Base-by-base conservation (phyloP, 2,329 filamentous ascomycete species). In the Talaromyces sp. region DNA sequence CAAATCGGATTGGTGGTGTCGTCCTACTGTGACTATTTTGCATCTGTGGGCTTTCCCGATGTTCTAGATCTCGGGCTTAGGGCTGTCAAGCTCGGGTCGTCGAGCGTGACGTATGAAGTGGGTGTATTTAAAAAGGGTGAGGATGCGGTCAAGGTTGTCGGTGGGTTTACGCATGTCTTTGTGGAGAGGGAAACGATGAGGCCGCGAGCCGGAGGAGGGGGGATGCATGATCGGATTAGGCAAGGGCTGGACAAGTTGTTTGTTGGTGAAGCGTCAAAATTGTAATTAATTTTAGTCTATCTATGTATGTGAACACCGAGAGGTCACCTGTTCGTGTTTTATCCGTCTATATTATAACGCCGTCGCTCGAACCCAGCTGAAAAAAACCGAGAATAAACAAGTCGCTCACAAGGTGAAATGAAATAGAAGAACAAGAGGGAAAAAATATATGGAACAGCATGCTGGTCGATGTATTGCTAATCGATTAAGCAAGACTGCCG, bases 91-190 rank as follows among this genome's bases (percentile, higher is more conserved):
- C 82, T 98, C 7, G 92, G 93, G 4, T 90, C 86, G 67, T 92
- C 90, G 30, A 96, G 92, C 70, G 92, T 96, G 8, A 90, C 87
- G 12, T 98, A 96, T 71, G 94, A 98, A 72, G 86, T 96, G 62
- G 95, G 87, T 0, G 82, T 98, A 1, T 98, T 97, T 70, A 88
- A 91, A 72, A 82, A 85, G 63, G 91, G 89, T 0, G 79, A 87
- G 2, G 86, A 91, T 1, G 79, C 84, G 23, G 91, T 95, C 9
- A 91, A 89, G 72, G 91, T 92, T 10, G 92, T 96, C 0, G 92
- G 92, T 1, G 89, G 90, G 68, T 92, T 95, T 71, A 84, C 92
- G 14, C 93, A 96, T 73, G 91, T 96, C 10, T 96, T 94, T 78
- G 90, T 96, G n/a, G 86, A 93, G 63, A 83, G 90, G 57, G 82